Conservation (phyloP, 2,329 filamentous ascomycete species). For the Epichloe gansuensis region DNA sequence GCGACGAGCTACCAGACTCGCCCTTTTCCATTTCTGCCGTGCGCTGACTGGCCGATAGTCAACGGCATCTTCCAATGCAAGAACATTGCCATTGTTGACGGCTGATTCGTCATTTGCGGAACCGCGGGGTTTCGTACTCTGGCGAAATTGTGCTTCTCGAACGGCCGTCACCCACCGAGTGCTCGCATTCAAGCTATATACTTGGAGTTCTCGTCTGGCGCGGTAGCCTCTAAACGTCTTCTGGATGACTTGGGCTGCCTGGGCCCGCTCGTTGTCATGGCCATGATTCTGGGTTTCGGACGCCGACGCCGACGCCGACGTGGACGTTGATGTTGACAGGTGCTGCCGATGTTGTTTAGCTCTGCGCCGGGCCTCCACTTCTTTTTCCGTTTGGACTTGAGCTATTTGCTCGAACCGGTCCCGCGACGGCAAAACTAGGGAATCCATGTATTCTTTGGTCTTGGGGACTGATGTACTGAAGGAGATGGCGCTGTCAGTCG, state of each 20-base stretch:
- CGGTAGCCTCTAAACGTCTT: conserved; percentile 69
- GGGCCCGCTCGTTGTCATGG: conserved; percentile 15
- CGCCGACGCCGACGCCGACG: conserved; percentile 9
- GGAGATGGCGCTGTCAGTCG: conserved; percentile 7
- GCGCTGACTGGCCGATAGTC: conserved; percentile 27
- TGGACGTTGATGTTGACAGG: conserved; percentile 22
- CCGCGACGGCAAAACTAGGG: conserved; percentile 32
- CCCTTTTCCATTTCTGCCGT: conserved; percentile 62
- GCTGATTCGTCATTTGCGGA: conserved; percentile 11
- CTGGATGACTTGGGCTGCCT: conserved; percentile 48
- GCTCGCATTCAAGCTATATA: conserved; percentile 54
- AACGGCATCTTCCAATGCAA: conserved; percentile 8
- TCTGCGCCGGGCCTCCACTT: conserved; percentile 30
- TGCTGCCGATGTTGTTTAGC: conserved; percentile 20
- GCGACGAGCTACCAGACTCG: conserved; percentile 53
- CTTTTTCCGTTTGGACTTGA: conserved; percentile 33
- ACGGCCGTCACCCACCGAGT: conserved; percentile 60
- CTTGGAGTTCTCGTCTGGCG: conserved; percentile 55
- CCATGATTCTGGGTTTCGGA: neutral
- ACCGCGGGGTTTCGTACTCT: conserved; percentile 32
- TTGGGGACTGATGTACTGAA: conserved; percentile 9
- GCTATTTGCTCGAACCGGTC: conserved; percentile 36
- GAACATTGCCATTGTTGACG: conserved; percentile 4
- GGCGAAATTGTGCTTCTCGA: conserved; percentile 41
- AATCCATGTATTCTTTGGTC: conserved; percentile 35